Percentiles rank a stretch among this genome's conserved stretches.
Evolutionary conservation across 352 stramenopile genomes (phyloP).

Genomic region (Thalassiosira hispida): DNA sequence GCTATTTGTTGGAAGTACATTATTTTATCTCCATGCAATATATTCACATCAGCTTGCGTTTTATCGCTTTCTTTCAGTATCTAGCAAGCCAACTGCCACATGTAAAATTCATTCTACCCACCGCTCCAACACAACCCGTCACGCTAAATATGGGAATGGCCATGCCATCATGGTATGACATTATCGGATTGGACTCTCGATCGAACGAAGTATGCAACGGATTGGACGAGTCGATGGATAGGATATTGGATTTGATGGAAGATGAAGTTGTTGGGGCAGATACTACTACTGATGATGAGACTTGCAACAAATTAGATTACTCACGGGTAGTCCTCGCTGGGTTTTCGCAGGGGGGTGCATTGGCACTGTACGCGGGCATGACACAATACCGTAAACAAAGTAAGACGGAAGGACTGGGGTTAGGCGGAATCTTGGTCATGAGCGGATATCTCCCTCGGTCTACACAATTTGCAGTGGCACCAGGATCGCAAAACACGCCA

Average conservation of each 20-base stretch:
- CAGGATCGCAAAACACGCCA: conserved; percentile 41
- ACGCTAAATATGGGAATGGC: conserved; percentile 90
- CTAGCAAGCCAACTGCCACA: conserved; percentile 54
- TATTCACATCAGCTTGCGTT: background rate
- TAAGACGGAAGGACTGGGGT: conserved; percentile 22
- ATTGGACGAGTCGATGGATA: conserved; percentile 87
- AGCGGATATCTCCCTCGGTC: conserved; percentile 54
- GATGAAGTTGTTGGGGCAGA: conserved; percentile 52
- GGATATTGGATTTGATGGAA: conserved; percentile 87
- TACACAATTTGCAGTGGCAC: conserved; percentile 35
- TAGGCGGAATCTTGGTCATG: conserved; percentile 54
- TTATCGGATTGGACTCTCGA: conserved; percentile 86
- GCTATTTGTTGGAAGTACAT: background rate
- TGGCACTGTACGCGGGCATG: conserved; percentile 83
- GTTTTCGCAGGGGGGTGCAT: conserved; percentile 91
- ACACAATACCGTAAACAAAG: conserved; percentile 13
- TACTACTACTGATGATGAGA: conserved; percentile 1
- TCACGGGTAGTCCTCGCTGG: conserved; percentile 90
- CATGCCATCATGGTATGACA: conserved; percentile 92
- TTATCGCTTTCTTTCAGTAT: conserved; percentile 29
- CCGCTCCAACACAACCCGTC: conserved; percentile 87
- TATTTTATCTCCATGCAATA: background rate
- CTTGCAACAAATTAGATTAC: conserved; percentile 66
- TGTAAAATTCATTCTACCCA: conserved; percentile 82
- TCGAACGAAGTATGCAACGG: conserved; percentile 86